Conservation (phyloP, 306 rosid genomes). For the Argentina anserina region DNA sequence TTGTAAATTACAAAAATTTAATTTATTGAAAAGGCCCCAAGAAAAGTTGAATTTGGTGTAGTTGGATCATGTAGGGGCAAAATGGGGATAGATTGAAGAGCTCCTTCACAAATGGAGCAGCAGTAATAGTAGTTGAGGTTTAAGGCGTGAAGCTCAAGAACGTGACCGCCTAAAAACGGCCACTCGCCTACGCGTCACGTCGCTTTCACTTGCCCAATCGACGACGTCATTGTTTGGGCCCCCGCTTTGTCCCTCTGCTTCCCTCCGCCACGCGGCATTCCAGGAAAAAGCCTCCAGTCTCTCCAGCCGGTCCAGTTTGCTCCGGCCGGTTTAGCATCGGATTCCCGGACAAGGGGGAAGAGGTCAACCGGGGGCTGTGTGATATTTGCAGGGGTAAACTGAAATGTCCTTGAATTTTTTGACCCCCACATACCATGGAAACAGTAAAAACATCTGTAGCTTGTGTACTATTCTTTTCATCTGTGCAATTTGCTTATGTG, state of each 20-base stretch:
- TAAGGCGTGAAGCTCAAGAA: slow-evolving; percentile 20
- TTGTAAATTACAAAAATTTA: too few relatives aligned
- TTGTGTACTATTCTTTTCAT: not conserved
- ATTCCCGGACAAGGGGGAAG: not conserved
- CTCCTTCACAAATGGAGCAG: not conserved
- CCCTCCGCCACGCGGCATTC: not conserved
- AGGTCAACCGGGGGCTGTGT: not conserved
- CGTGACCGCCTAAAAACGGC: slow-evolving; percentile 31
- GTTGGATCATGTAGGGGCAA: not conserved
- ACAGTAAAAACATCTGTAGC: not conserved
- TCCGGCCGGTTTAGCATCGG: not conserved
- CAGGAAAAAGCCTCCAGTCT: not conserved
- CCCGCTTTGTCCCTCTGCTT: not conserved
- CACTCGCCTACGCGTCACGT: slow-evolving; percentile 18
- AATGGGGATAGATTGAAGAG: not conserved
- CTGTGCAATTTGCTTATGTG: not conserved
- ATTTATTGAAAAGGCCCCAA: not conserved
- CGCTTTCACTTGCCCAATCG: slow-evolving; percentile 8
- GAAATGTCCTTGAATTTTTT: too few relatives aligned
- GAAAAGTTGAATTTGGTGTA: not conserved
- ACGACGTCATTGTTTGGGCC: not conserved
- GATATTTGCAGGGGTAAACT: not conserved
- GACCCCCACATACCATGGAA: not conserved
- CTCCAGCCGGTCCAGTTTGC: not conserved
- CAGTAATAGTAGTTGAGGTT: not conserved